phyloP scores from a whole-genome alignment of 2,329 filamentous ascomycete genomes.

The Fusarium bulbicola region DNA sequence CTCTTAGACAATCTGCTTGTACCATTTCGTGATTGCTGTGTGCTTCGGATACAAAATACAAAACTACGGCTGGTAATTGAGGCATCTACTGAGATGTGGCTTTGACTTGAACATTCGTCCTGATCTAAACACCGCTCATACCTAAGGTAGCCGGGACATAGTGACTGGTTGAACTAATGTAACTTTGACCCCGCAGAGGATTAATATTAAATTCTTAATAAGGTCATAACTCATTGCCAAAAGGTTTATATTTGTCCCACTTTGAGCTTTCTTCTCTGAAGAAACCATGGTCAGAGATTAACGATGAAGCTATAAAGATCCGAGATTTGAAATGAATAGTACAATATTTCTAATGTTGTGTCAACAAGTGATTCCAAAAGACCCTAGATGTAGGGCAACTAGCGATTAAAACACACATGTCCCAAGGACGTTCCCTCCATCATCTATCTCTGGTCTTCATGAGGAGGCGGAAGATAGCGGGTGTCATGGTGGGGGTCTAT shows the following conservation, averaged over 20 bases:
- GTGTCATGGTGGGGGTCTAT: conserved; percentile 7
- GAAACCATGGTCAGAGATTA: background rate
- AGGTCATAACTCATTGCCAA: background rate
- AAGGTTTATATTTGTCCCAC: background rate
- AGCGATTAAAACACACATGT: background rate
- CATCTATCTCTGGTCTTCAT: background rate
- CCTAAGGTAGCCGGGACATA: background rate
- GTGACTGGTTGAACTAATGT: background rate
- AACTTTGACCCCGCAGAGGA: background rate
- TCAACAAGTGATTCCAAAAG: background rate
- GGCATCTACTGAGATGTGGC: background rate
- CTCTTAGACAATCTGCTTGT: background rate
- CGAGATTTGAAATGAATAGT: too few species aligned
- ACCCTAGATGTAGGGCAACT: background rate
- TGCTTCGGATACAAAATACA: background rate
- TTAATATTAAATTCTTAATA: background rate
- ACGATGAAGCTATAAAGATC: background rate
- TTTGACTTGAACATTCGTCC: background rate
- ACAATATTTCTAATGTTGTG: too few species aligned
- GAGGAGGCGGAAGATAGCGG: conserved; percentile 11
- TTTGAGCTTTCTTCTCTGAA: background rate
- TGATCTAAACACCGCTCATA: background rate
- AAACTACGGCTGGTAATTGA: background rate
- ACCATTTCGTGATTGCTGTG: background rate
- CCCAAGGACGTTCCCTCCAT: background rate